Evolutionary conservation across 2,329 filamentous ascomycete genomes (phyloP), one percentile per base, ranked within the genome.

Genomic region (Emericellopsis cladophorae): DNA sequence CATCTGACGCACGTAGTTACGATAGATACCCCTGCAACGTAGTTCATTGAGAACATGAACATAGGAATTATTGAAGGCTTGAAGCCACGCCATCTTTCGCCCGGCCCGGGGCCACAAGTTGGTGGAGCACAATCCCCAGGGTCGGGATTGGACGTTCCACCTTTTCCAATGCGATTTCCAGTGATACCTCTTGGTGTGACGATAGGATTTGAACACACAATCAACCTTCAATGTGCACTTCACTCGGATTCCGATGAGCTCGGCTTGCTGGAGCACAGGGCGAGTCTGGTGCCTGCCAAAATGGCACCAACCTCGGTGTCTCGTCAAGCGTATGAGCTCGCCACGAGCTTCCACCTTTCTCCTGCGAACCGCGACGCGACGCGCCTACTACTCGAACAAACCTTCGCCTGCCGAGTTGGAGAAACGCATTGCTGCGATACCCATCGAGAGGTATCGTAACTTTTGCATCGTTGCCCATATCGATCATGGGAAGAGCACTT

Each of bases 381-480:
- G 26, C 12, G 12, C 26, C 26, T 29, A 29, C 26, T 39, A 35
- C 31, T 21, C 40, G 18, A 22, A 53, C 6, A 64, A 62, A 39
- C 42, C 54, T 5, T 51, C 55, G 8, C 51, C 60, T 4, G 45
- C 54, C 6, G 51, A 62, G 41, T 54, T 64, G 31, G 60, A 64
- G 32, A 51, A 52, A 11, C 72, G 78, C 48, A 88, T 90, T 45
- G 68, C 78, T 14, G 77, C 75, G 6, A 89, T 90, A 41, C 84
- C 84, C 3, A 81, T 89, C 52, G 77, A 83, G 43, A 76, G 84
- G 16, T 90, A 79, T 50, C 82, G 92, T 47, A 98, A 98, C 61
- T 98, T 98, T 60, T 98, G 92, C 63, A 96, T 98, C 54, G 90
- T 98, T 40, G 92, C 92, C 9, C 92, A 98, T 60, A 93, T 98